Base-by-base conservation (phyloP, 139 green algal genomes). In the Chlorella sorokiniana region DNA sequence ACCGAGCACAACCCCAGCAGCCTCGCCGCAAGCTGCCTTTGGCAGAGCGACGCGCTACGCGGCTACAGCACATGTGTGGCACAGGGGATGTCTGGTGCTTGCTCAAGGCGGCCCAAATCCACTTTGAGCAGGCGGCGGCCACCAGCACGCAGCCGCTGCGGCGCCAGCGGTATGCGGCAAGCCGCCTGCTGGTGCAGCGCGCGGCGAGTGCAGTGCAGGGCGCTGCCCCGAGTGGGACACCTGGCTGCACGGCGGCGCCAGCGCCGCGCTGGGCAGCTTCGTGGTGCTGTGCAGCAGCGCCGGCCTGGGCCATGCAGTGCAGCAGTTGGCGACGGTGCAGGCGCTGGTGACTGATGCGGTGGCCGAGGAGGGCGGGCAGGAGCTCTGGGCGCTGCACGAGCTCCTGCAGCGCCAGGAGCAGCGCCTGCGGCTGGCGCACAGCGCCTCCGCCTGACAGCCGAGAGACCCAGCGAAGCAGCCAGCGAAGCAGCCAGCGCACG, bases 361-460 rank as follows among this genome's bases (percentile, higher is more conserved):
- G 1, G 33, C 52, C 3, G 52, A 79, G 54, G 44, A 79, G 45
- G 73, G 73, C 0, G 73, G 73, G 9, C 14, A n/a, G 3, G 52
- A 79, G 73, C 73, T 79, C 10, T 79, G 73, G 73, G 35, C 62
- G 20, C 40, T 79, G 37, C 73, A 79, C 16, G 73, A 63, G 16
- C 25, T 77, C 7, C 31, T 77, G 45, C 27, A 35, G 31, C 44
- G 52, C 16, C 70, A 77, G 18, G 70, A 77, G 70, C n/a, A 9
- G 31, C 70, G 70, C 14, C 45, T 77, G 29, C 6, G 9, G 0
- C 70, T 77, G 11, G 14, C 33, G 31, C 29, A 27, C 31, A 16
- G 11, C 70, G 44, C 35, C 18, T 4, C 35, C 1, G 9, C 35
- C 20, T n/a, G 22, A n/a, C n/a, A n/a, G n/a, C n/a, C n/a, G n/a